Conservation (phyloP, 345 rosid genomes). For the Linum trigynum region DNA sequence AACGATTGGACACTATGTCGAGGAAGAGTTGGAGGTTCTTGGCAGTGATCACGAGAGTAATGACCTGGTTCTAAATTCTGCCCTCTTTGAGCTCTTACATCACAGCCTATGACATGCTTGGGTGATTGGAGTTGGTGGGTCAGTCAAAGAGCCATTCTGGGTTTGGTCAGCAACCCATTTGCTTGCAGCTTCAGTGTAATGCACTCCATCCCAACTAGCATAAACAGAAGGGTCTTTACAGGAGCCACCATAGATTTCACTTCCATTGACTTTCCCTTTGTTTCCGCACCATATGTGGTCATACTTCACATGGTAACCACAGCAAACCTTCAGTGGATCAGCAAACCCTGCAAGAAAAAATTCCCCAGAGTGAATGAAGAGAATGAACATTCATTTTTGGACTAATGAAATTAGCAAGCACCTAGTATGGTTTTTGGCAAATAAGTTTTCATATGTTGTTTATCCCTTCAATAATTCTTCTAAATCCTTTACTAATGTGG, state of each 20-base stretch:
- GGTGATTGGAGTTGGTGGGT: slow-evolving; percentile 49
- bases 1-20: too few relatives aligned
- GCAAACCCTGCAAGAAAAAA: slow-evolving; percentile 29
- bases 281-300: slow-evolving; percentile 54
- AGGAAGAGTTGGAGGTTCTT: too few relatives aligned
- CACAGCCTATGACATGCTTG: slow-evolving; percentile 53
- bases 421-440: too few relatives aligned
- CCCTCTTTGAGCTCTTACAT: neutral
- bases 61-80: too few relatives aligned
- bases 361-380: too few relatives aligned
- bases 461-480: too few relatives aligned
- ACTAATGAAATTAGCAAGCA: too few relatives aligned
- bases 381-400: too few relatives aligned
- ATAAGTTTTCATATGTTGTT: too few relatives aligned
- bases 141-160: slow-evolving; percentile 44
- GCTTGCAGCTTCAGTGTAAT: slow-evolving; percentile 51
- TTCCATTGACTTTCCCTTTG: slow-evolving; percentile 29
- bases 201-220: slow-evolving; percentile 53
- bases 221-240: slow-evolving; percentile 41
- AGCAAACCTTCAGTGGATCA: slow-evolving; percentile 50
- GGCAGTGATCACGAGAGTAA: too few relatives aligned
- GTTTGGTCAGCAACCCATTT: slow-evolving; percentile 58
- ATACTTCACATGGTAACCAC: slow-evolving; percentile 44
- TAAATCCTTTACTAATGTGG: too few relatives aligned
- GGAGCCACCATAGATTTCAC: slow-evolving; percentile 32